phyloP scores from a whole-genome alignment of 2,329 filamentous ascomycete genomes.

The Fonsecaea multimorphosa region DNA sequence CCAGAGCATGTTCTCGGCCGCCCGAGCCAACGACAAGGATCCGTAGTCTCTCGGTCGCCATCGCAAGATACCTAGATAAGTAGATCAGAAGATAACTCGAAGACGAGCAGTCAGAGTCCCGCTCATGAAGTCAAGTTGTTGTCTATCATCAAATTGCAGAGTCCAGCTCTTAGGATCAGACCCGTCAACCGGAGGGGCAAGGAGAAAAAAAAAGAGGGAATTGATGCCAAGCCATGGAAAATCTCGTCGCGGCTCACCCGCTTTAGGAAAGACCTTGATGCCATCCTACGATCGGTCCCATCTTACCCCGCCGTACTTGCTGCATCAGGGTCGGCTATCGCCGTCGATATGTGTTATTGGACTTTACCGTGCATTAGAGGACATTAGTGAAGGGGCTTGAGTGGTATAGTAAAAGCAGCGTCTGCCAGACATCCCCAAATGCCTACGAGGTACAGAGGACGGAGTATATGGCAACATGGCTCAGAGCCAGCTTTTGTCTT shows the following conservation, averaged over 20 bases:
- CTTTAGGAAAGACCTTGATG: not conserved
- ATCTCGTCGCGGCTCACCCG: not conserved
- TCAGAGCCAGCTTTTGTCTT: not conserved
- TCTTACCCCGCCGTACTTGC: not conserved
- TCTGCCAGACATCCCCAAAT: not conserved
- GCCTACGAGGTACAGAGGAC: not conserved
- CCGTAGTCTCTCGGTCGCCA: slow-evolving; percentile 57
- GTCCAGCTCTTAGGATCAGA: not conserved
- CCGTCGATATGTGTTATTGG: not conserved
- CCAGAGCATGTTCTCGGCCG: slow-evolving; percentile 90
- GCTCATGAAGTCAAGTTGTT: not conserved
- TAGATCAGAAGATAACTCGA: not conserved
- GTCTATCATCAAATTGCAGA: not conserved
- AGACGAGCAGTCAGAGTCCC: slow-evolving; percentile 1
- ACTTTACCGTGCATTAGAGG: not conserved
- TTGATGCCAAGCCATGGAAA: slow-evolving; percentile 1
- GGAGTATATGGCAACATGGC: not conserved
- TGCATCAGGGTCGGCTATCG: not conserved
- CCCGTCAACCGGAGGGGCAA: not conserved
- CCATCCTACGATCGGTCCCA: not conserved
- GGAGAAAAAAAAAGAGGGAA: not conserved
- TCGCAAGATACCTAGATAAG: not conserved
- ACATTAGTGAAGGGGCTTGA: not conserved
- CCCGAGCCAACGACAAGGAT: slow-evolving; percentile 92
- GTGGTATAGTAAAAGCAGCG: not conserved